These are phyloP conservation scores for Populus trichocarpa DNA, from an alignment of 441 rosid species.

Conservation along the genomic window DNA sequence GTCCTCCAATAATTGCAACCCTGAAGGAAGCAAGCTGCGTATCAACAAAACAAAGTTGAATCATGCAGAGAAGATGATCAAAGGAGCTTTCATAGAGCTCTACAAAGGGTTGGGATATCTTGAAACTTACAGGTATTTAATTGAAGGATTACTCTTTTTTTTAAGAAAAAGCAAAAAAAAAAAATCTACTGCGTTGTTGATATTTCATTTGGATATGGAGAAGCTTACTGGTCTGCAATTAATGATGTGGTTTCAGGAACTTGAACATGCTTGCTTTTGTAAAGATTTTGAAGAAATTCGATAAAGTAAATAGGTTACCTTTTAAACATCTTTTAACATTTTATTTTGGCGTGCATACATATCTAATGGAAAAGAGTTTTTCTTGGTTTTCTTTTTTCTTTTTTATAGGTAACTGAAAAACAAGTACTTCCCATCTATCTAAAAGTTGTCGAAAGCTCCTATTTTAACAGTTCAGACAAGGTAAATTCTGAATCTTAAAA, in stretches of 20 bases:
- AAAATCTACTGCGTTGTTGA: background rate
- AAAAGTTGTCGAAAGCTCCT: conserved; percentile 90
- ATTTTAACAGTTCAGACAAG: conserved; percentile 91
- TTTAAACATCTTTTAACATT: conserved; percentile 6
- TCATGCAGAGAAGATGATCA: conserved; percentile 93
- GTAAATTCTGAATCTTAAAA: conserved; percentile 37
- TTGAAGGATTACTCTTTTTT: background rate
- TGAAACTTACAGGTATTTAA: conserved; percentile 65
- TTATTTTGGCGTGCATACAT: conserved; percentile 1
- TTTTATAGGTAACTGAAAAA: conserved; percentile 69
- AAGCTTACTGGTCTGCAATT: conserved; percentile 7
- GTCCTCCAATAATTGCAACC: conserved; percentile 52
- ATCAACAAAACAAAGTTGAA: conserved; percentile 74
- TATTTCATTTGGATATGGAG: background rate
- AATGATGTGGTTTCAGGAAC: conserved; percentile 47
- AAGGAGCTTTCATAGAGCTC: conserved; percentile 78
- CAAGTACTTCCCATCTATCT: conserved; percentile 86
- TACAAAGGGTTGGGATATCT: conserved; percentile 91
- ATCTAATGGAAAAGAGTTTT: background rate
- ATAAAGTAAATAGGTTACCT: conserved; percentile 40
- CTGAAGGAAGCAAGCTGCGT: conserved; percentile 50
- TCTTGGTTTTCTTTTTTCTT: background rate
- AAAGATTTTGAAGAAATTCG: conserved; percentile 25
- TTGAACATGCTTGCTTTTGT: conserved; percentile 95
- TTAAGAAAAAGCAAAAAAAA: no score